phyloP scores from a whole-genome alignment of 371 early-diverging fungal genomes.

The Mycotypha africana region DNA sequence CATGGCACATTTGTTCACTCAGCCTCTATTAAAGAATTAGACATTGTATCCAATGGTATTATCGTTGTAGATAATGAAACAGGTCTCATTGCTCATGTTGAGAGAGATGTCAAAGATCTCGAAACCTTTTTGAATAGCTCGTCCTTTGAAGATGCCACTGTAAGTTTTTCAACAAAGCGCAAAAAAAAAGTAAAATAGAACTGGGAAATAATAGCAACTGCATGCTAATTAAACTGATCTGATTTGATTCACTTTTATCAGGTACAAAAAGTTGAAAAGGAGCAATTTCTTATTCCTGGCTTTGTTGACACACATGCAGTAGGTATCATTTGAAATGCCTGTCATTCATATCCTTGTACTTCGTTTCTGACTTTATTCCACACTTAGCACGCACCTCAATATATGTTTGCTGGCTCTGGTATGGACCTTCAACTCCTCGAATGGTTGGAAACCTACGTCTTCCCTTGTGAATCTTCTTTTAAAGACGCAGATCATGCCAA shows the following conservation, averaged over 20 bases:
- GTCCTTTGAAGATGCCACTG: conserved; percentile 10
- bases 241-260: conserved; percentile 9
- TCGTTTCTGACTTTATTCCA: background rate
- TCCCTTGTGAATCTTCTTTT: conserved; percentile 78
- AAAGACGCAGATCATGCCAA: conserved; percentile 56
- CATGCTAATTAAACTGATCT: no score
- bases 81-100: conserved; percentile 54
- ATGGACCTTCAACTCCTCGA: conserved; percentile 85
- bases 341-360: background rate
- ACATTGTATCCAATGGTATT: conserved; percentile 47
- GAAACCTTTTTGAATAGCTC: conserved; percentile 14
- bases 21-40: conserved; percentile 48
- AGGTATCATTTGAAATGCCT: no score
- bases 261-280: conserved; percentile 35
- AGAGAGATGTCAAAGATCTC: conserved; percentile 31
- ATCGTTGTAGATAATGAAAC: conserved; percentile 45
- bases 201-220: no score
- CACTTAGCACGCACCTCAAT: conserved; percentile 89
- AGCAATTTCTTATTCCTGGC: conserved; percentile 82
- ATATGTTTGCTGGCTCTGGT: conserved; percentile 80
- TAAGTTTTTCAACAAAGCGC: no score
- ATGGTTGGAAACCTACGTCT: conserved; percentile 85
- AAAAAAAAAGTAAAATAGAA: no score
- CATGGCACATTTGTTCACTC: conserved; percentile 71
- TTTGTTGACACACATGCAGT: conserved; percentile 88